These are phyloP conservation scores for Austroboletus eburneus DNA, from an alignment of 768 basidiomycete genomes.

Conservation along the genomic window DNA sequence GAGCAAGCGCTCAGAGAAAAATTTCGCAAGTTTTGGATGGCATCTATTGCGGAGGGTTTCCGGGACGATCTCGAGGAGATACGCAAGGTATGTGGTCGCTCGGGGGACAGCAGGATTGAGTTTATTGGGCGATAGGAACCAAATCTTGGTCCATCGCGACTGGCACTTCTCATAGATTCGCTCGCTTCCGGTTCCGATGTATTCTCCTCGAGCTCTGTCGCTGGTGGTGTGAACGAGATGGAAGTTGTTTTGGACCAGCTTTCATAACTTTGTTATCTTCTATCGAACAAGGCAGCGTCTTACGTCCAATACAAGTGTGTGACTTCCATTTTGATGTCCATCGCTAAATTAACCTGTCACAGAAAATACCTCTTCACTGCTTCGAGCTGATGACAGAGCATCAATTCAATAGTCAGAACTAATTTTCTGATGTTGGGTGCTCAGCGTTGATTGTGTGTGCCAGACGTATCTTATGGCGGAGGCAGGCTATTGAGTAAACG, in stretches of 20 bases:
- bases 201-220: conserved; percentile 44
- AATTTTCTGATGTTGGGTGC: too few relatives aligned
- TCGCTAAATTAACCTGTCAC: too few relatives aligned
- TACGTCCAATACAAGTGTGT: not conserved
- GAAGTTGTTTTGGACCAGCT: conserved; percentile 58
- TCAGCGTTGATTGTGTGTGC: too few relatives aligned
- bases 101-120: not conserved
- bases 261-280: not conserved
- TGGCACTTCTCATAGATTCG: conserved; percentile 77
- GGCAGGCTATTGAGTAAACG: too few relatives aligned
- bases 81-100: conserved; percentile 53
- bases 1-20: conserved; percentile 58
- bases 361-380: too few relatives aligned
- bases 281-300: not conserved
- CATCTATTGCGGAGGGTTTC: conserved; percentile 76
- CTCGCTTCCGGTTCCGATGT: conserved; percentile 75
- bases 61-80: conserved; percentile 80
- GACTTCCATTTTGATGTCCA: not conserved
- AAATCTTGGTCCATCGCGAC: conserved; percentile 60
- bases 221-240: conserved; percentile 57
- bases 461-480: too few relatives aligned
- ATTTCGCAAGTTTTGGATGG: conserved; percentile 87
- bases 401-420: too few relatives aligned
- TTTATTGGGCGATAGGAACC: conserved; percentile 44
- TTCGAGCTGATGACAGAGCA: too few relatives aligned